phyloP scores from a whole-genome alignment of 495 filamentous ascomycete species.

The Aspergillus egyptiacus region DNA sequence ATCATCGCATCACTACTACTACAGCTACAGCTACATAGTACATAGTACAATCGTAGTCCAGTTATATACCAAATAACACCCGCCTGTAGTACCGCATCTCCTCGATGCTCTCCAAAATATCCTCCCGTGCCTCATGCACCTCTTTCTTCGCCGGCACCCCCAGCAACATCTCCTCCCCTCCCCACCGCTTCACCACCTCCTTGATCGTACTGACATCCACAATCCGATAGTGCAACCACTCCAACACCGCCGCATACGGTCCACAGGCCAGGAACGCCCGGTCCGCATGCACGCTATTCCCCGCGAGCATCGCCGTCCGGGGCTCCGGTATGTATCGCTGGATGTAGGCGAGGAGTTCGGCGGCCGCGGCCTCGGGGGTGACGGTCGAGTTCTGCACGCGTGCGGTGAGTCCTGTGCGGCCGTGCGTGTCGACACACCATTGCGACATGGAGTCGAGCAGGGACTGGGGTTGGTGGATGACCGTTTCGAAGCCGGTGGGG shows the following conservation, averaged over 20 bases:
- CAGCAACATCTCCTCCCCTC: slow-evolving; percentile 49
- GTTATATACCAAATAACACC: slow-evolving; percentile 25
- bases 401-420: slow-evolving; percentile 69
- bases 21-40: not conserved
- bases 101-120: slow-evolving; percentile 92
- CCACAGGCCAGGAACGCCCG: slow-evolving; percentile 69
- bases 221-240: slow-evolving; percentile 81
- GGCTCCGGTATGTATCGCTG: slow-evolving; percentile 58
- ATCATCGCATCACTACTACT: slow-evolving; percentile 2
- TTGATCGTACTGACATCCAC: slow-evolving; percentile 88
- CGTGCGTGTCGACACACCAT: slow-evolving; percentile 62
- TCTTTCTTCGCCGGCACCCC: slow-evolving; percentile 64
- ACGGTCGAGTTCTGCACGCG: slow-evolving; percentile 68
- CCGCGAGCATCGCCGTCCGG: slow-evolving; percentile 67
- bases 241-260: slow-evolving; percentile 65
- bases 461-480: slow-evolving; percentile 69
- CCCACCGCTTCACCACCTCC: slow-evolving; percentile 83
- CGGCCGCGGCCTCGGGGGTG: slow-evolving; percentile 65
- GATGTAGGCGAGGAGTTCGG: slow-evolving; percentile 71
- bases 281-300: slow-evolving; percentile 90
- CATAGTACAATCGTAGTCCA: too few relatives aligned
- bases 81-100: slow-evolving; percentile 77
- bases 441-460: slow-evolving; percentile 70
- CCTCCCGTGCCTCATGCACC: slow-evolving; percentile 75
- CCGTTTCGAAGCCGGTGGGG: slow-evolving; percentile 65